phyloP scores from a whole-genome alignment of 345 rosid genomes.

The Excoecaria cochinchinensis region DNA sequence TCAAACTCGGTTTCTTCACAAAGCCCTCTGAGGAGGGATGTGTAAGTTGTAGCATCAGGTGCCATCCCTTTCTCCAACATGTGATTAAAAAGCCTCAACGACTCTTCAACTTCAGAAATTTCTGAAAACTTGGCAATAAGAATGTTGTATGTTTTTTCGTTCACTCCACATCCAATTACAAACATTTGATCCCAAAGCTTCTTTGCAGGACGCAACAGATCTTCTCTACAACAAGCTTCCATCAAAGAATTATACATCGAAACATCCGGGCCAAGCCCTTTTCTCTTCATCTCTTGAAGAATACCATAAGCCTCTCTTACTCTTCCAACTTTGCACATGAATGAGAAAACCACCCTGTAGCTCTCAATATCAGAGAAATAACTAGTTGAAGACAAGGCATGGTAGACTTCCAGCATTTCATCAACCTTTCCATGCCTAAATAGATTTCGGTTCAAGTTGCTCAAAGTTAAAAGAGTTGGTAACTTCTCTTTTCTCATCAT shows the following conservation, averaged over 20 bases:
- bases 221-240: conserved; percentile 82
- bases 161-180: conserved; percentile 62
- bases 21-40: conserved; percentile 55
- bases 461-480: conserved; percentile 60
- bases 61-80: conserved; percentile 65
- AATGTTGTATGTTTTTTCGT: conserved; percentile 58
- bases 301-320: conserved; percentile 74
- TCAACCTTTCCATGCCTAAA: conserved; percentile 55
- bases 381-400: conserved; percentile 44
- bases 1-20: conserved; percentile 63
- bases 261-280: conserved; percentile 60
- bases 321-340: conserved; percentile 67
- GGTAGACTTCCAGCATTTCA: conserved; percentile 50
- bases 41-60: conserved; percentile 60
- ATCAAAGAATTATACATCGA: conserved; percentile 63
- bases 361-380: conserved; percentile 58
- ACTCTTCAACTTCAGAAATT: conserved; percentile 67
- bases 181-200: conserved; percentile 96
- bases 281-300: conserved; percentile 82
- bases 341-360: conserved; percentile 55
- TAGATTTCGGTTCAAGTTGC: conserved; percentile 67
- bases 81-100: conserved; percentile 58
- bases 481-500: conserved; percentile 51
- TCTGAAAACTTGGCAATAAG: conserved; percentile 67
- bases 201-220: conserved; percentile 85